These are phyloP conservation scores for Boletus patriciae DNA, from an alignment of 768 basidiomycete species.

Conservation along the genomic window DNA sequence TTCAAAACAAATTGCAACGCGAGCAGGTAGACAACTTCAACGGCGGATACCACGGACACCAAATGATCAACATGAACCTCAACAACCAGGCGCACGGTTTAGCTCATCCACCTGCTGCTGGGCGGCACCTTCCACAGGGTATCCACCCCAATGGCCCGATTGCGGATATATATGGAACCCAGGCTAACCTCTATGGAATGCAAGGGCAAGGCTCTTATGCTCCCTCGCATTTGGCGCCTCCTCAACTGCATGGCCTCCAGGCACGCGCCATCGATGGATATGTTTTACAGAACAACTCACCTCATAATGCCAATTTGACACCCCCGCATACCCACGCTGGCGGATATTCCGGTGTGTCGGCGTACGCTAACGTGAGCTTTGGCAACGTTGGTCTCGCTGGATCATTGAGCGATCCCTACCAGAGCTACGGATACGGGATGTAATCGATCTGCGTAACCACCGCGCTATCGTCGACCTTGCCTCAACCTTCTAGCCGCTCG, in stretches of 20 bases:
- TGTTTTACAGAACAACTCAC: constrained; percentile 71
- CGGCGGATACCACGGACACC: constrained; percentile 57
- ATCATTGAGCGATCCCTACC: constrained; percentile 72
- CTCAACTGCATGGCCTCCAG: constrained; percentile 61
- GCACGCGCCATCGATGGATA: constrained; percentile 79
- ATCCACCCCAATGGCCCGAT: constrained; percentile 55
- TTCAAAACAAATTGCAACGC: constrained; percentile 97
- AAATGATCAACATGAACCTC: constrained; percentile 57
- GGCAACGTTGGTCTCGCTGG: constrained; percentile 48
- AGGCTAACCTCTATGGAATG: constrained; percentile 62
- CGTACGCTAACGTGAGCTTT: constrained; percentile 55
- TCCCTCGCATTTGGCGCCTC: constrained; percentile 51
- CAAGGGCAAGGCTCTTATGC: constrained; percentile 56
- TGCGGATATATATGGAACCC: constrained; percentile 63
- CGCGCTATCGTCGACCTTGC: constrained; percentile 29
- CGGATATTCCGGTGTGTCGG: constrained; percentile 57
- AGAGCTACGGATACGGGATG: constrained; percentile 80
- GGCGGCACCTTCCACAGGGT: constrained; percentile 57
- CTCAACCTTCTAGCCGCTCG: constrained; percentile 22
- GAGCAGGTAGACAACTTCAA: constrained; percentile 78
- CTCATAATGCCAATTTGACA: constrained; percentile 62
- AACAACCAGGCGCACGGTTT: constrained; percentile 56
- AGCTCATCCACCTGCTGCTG: constrained; percentile 39
- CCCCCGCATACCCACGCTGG: constrained; percentile 54
- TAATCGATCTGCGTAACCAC: constrained; percentile 39